Conservation (phyloP, 1,139 yeast genomes). For the Taphrina confusa region DNA sequence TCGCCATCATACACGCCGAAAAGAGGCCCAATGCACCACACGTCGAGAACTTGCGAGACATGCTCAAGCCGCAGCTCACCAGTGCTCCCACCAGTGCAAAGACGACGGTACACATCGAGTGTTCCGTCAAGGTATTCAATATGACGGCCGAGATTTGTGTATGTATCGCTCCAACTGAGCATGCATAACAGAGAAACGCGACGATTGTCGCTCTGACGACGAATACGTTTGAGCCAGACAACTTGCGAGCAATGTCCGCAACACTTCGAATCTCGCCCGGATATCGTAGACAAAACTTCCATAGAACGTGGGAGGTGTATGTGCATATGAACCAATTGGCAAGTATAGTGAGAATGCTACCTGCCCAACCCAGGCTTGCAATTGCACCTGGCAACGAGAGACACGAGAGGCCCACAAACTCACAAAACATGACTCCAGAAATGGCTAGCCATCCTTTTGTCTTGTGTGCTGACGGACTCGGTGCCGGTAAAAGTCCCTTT, state of each 20-base stretch:
- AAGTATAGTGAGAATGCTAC: neutral
- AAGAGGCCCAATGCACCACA: slow-evolving; percentile 13
- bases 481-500: neutral
- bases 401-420: slow-evolving; percentile 12
- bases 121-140: slow-evolving; percentile 1
- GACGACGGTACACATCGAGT: slow-evolving; percentile 4
- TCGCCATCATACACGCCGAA: neutral
- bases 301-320: neutral
- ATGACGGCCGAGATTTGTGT: slow-evolving; percentile 10
- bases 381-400: slow-evolving; percentile 6
- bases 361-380: slow-evolving; percentile 4
- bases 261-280: slow-evolving; percentile 1
- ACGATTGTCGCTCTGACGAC: slow-evolving; percentile 11
- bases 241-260: slow-evolving; percentile 4
- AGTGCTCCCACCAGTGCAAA: slow-evolving; percentile 9
- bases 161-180: slow-evolving; percentile 2
- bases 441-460: slow-evolving; percentile 1
- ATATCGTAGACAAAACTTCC: slow-evolving; percentile 5
- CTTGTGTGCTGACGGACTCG: neutral
- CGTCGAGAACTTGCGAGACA: slow-evolving; percentile 1
- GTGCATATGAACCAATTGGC: slow-evolving; percentile 8
- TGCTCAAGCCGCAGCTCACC: slow-evolving; percentile 1
- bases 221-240: neutral
- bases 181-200: neutral
- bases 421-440: slow-evolving; percentile 13